phyloP scores from a whole-genome alignment of 306 rosid species.

The Pyrus betulifolia region DNA sequence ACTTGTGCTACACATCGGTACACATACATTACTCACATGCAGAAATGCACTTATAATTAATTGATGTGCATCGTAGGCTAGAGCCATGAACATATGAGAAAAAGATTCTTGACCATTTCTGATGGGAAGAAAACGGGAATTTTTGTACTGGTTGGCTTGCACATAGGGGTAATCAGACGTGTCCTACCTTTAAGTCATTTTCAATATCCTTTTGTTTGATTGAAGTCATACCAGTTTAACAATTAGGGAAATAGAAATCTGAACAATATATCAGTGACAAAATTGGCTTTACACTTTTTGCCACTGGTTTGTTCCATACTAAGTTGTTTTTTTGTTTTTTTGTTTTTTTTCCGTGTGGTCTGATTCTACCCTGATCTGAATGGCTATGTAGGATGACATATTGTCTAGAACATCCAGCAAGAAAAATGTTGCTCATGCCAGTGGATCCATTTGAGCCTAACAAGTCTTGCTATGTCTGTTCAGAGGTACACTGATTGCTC shows the following conservation, averaged over 20 bases:
- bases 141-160: neutral
- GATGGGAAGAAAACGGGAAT: neutral
- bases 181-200: neutral
- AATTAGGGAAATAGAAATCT: neutral
- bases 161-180: neutral
- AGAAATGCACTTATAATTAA: neutral
- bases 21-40: neutral
- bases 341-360: neutral
- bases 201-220: neutral
- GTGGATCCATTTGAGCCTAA: slow-evolving; percentile 95
- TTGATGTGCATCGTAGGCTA: neutral
- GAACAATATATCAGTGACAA: neutral
- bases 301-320: slow-evolving; percentile 1
- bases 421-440: slow-evolving; percentile 88
- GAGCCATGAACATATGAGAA: neutral
- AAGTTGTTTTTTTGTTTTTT: neutral
- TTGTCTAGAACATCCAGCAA: slow-evolving; percentile 87
- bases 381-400: slow-evolving; percentile 71
- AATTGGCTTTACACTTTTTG: neutral
- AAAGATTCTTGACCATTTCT: neutral
- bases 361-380: slow-evolving; percentile 4
- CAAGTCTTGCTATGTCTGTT: slow-evolving; percentile 92
- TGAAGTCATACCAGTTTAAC: neutral
- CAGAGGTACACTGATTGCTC: slow-evolving; percentile 50
- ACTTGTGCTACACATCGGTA: neutral